Percentiles rank a stretch among this genome's conserved stretches.
phyloP scores from a whole-genome alignment of 176 grass and related monocot species.

The Thinopyrum elongatum region DNA sequence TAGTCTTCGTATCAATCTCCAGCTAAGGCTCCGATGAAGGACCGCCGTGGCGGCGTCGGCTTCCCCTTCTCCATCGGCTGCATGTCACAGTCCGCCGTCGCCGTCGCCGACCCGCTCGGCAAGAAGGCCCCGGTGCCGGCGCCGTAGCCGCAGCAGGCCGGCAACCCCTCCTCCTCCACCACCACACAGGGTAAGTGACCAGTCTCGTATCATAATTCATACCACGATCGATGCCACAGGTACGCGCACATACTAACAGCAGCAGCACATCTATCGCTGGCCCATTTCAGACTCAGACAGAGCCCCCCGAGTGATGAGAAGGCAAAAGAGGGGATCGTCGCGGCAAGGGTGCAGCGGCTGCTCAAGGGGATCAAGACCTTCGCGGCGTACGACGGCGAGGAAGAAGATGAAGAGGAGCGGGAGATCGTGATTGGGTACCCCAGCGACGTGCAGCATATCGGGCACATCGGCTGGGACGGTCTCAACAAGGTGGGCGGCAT shows the following conservation, averaged over 20 bases:
- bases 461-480: slow-evolving; percentile 72
- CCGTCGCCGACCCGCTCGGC: slow-evolving; percentile 42
- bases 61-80: slow-evolving; percentile 87
- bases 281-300: not conserved
- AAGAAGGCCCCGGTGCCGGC: slow-evolving; percentile 41
- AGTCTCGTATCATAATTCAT: not conserved
- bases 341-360: slow-evolving; percentile 55
- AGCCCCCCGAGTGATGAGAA: slow-evolving; percentile 24
- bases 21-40: slow-evolving; percentile 52
- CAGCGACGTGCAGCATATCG: slow-evolving; percentile 82
- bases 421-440: slow-evolving; percentile 94
- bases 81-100: slow-evolving; percentile 71
- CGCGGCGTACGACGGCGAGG: slow-evolving; percentile 30
- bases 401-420: slow-evolving; percentile 44
- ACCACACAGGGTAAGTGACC: not conserved
- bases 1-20: too few species aligned
- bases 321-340: slow-evolving; percentile 31
- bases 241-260: not conserved
- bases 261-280: too few species aligned
- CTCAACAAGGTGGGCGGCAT: slow-evolving; percentile 55
- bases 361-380: slow-evolving; percentile 75
- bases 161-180: slow-evolving; percentile 4
- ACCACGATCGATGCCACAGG: too few species aligned
- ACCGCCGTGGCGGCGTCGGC: slow-evolving; percentile 33
- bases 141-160: not conserved